Percentiles rank a stretch among this genome's conserved stretches.
phyloP scores from a whole-genome alignment of 2,329 filamentous ascomycete genomes.

The Corniculantispora saksenae region DNA sequence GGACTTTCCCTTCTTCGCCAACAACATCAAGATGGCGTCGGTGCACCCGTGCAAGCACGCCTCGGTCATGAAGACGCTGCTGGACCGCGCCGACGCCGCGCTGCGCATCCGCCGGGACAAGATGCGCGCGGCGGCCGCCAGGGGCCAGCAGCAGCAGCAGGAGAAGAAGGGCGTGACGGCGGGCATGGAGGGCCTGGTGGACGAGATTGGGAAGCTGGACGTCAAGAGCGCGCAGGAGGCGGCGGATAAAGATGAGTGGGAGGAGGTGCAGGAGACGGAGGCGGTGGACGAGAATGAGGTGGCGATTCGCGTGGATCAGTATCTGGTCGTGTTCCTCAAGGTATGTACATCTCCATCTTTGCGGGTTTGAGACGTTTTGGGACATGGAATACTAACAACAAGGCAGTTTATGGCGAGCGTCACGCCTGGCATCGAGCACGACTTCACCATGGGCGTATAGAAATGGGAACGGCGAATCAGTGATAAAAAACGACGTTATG shows the following conservation, averaged over 20 bases:
- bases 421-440: constrained; percentile 94
- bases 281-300: constrained; percentile 67
- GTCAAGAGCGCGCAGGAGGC: constrained; percentile 48
- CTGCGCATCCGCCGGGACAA: constrained; percentile 86
- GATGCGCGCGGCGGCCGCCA: constrained; percentile 60
- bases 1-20: constrained; percentile 92
- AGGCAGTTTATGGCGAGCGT: constrained; percentile 77
- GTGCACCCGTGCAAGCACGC: constrained; percentile 98
- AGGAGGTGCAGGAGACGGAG: constrained; percentile 61
- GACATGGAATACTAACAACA: constrained; percentile 29
- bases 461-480: not conserved
- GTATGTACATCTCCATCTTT: constrained; percentile 45
- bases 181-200: constrained; percentile 84
- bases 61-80: constrained; percentile 94
- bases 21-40: constrained; percentile 91
- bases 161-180: constrained; percentile 40
- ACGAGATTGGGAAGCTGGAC: constrained; percentile 71
- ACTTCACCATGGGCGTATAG: constrained; percentile 94
- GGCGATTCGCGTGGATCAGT: constrained; percentile 85
- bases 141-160: not conserved
- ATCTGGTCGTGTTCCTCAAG: constrained; percentile 84
- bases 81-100: constrained; percentile 92
- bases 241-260: constrained; percentile 58
- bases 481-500: constrained; percentile 2
- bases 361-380: no score